These are phyloP conservation scores for Wallacemonas sp. DNA, from an alignment of 208 protist species.

Conservation along the genomic window DNA sequence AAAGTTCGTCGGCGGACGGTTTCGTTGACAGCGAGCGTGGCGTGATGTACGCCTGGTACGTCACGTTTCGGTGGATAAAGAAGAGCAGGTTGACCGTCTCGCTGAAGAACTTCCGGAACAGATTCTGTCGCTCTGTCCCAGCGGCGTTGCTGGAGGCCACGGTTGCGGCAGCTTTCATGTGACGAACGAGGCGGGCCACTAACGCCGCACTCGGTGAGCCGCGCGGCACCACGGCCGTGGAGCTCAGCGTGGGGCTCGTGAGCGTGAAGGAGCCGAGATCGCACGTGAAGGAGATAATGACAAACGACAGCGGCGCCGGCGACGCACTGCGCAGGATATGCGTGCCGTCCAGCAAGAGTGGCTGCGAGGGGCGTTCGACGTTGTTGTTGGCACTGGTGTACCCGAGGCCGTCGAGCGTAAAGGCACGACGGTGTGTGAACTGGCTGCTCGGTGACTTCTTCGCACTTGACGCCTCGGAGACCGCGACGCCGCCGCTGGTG, in stretches of 20 bases:
- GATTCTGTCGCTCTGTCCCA: slow-evolving; percentile 1
- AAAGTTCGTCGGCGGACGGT: background rate
- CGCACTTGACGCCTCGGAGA: background rate
- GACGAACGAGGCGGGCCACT: background rate
- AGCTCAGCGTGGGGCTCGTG: background rate
- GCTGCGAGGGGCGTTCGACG: slow-evolving; percentile 13
- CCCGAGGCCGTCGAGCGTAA: slow-evolving; percentile 2
- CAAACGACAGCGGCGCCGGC: slow-evolving; percentile 23
- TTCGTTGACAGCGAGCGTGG: slow-evolving; percentile 8
- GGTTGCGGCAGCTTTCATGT: background rate
- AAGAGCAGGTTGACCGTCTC: slow-evolving; percentile 32
- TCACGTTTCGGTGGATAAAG: slow-evolving; percentile 37
- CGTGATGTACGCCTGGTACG: slow-evolving; percentile 44
- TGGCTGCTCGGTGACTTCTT: background rate
- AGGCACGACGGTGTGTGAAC: background rate
- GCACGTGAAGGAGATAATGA: slow-evolving; percentile 23
- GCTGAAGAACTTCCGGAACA: slow-evolving; percentile 38
- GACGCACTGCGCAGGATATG: slow-evolving; percentile 19
- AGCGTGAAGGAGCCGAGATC: slow-evolving; percentile 7
- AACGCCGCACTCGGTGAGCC: slow-evolving; percentile 1
- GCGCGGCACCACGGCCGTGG: background rate
- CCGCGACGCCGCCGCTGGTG: background rate
- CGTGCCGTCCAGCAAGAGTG: slow-evolving; percentile 2
- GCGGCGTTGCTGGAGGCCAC: background rate
- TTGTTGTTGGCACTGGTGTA: too few species aligned